These are phyloP conservation scores for Chimonanthus praecox DNA, from an alignment of 164 flowering plant species.

Conservation along the genomic window DNA sequence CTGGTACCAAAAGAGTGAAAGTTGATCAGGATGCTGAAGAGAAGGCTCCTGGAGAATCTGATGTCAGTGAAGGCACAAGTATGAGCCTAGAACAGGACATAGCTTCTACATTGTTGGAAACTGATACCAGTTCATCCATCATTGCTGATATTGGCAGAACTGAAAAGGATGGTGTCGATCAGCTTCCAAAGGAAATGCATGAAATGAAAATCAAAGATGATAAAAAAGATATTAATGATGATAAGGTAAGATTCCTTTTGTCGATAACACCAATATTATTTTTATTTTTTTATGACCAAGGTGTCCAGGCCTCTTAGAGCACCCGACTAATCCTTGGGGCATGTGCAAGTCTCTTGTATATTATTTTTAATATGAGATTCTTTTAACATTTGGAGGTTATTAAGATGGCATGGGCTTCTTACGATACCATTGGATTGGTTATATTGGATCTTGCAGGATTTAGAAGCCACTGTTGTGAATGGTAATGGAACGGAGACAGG, in stretches of 20 bases:
- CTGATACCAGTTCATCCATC: constrained; percentile 45
- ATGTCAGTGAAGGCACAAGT: constrained; percentile 23
- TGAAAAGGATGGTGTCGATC: constrained; percentile 42
- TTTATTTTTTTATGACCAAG: no score
- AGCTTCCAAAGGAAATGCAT: constrained; percentile 68
- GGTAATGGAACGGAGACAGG: constrained; percentile 86
- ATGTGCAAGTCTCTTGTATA: no score
- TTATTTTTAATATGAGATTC: neutral
- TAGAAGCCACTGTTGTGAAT: constrained; percentile 55
- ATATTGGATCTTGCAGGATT: constrained; percentile 32
- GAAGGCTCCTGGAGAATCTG: constrained; percentile 19
- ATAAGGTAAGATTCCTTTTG: constrained; percentile 34
- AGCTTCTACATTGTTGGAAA: constrained; percentile 48
- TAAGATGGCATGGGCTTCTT: neutral
- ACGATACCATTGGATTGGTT: constrained; percentile 6
- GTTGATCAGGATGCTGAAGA: constrained; percentile 52
- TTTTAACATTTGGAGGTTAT: neutral
- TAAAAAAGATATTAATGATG: constrained; percentile 39
- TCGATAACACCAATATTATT: neutral
- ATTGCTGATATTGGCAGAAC: constrained; percentile 21
- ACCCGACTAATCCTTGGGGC: no score
- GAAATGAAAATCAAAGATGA: constrained; percentile 75
- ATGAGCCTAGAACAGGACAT: constrained; percentile 27
- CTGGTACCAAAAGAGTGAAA: constrained; percentile 51
- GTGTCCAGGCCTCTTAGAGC: no score